Conservation (phyloP, 371 early-diverging fungal species). For the Rhizomucor miehei region DNA sequence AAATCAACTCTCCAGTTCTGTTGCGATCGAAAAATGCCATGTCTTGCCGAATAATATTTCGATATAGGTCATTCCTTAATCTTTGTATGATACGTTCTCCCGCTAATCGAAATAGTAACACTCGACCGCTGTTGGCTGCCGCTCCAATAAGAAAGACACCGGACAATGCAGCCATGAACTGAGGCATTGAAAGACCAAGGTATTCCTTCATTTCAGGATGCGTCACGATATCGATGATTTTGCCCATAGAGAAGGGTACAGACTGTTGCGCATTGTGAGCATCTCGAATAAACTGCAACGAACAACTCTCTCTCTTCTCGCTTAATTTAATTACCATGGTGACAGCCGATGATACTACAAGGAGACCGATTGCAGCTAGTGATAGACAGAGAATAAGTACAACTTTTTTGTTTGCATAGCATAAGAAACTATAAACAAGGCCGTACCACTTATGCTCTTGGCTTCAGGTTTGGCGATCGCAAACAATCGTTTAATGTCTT, state of each 20-base stretch:
- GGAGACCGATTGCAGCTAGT: constrained; percentile 45
- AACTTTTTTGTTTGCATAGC: not conserved
- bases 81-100: constrained; percentile 74
- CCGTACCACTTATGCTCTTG: constrained; percentile 42
- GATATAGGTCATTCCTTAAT: constrained; percentile 55
- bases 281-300: not conserved
- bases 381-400: not conserved
- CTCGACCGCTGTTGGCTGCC: constrained; percentile 73
- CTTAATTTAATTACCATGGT: constrained; percentile 51
- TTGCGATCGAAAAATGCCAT: constrained; percentile 76
- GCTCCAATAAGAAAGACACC: constrained; percentile 67
- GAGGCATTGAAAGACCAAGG: constrained; percentile 50
- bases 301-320: not conserved
- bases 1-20: constrained; percentile 76
- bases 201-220: constrained; percentile 40
- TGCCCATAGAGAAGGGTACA: constrained; percentile 79
- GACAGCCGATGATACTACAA: constrained; percentile 72
- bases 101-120: constrained; percentile 66
- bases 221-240: constrained; percentile 74
- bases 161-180: constrained; percentile 55
- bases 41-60: constrained; percentile 59
- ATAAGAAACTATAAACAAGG: not conserved
- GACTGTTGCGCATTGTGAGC: constrained; percentile 22
- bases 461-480: constrained; percentile 43
- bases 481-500: constrained; percentile 37